Conservation (phyloP, 129 eudicot genomes). For the Centaurea solstitialis region DNA sequence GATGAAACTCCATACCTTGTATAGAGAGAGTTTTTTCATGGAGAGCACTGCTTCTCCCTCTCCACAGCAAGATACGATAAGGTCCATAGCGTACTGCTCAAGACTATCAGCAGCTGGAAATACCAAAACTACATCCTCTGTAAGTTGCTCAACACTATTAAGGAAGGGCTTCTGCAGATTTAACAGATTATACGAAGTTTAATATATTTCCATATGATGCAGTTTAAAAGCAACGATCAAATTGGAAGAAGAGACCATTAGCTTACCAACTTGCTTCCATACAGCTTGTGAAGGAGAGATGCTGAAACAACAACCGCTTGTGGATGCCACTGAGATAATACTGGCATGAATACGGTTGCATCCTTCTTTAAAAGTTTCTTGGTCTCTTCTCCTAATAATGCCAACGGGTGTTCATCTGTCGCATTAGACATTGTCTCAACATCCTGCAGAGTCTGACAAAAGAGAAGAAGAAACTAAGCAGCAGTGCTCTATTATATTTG, state of each 20-base stretch:
- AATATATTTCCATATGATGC: constrained; percentile 5
- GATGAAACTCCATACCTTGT: constrained; percentile 58
- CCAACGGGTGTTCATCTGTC: constrained; percentile 81
- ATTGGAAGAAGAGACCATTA: constrained; percentile 9
- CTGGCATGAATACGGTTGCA: constrained; percentile 65
- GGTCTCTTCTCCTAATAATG: constrained; percentile 82
- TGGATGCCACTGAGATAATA: constrained; percentile 81
- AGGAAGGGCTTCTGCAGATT: constrained; percentile 85
- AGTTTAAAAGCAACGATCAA: not conserved
- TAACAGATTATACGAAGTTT: constrained; percentile 6
- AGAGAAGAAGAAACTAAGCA: constrained; percentile 1
- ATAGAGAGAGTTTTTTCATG: constrained; percentile 58
- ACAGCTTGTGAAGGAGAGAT: constrained; percentile 91
- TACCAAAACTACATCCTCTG: constrained; percentile 93
- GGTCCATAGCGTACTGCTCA: constrained; percentile 69
- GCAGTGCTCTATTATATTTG: not conserved
- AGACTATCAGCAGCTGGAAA: constrained; percentile 97
- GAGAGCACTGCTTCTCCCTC: constrained; percentile 67
- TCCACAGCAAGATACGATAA: constrained; percentile 62
- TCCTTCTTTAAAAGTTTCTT: constrained; percentile 69
- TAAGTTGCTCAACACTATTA: constrained; percentile 84
- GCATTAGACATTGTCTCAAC: constrained; percentile 73
- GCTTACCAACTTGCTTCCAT: constrained; percentile 90
- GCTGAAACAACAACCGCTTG: constrained; percentile 81
- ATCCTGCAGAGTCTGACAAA: constrained; percentile 66